These are phyloP conservation scores for Zygosaccharomyces sapae DNA, from an alignment of 1,139 yeast genomes.

Conservation along the genomic window DNA sequence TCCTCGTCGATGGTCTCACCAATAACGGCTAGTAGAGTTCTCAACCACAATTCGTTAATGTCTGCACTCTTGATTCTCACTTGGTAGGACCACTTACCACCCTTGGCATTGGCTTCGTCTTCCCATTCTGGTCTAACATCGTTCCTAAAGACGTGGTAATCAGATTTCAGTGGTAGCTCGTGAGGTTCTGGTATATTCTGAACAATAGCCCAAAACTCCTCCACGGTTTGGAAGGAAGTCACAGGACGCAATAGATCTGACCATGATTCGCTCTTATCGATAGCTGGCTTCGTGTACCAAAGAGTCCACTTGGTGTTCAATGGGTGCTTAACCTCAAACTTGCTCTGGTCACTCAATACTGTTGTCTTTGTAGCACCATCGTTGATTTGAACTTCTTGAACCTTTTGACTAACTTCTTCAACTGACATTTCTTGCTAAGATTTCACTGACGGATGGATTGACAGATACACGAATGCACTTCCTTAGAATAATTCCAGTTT, in stretches of 20 bases:
- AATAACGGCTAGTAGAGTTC: slow-evolving; percentile 83
- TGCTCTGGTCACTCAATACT: slow-evolving; percentile 31
- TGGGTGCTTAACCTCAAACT: slow-evolving; percentile 62
- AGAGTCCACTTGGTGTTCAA: slow-evolving; percentile 91
- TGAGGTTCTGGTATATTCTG: slow-evolving; percentile 91
- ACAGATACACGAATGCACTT: too few species aligned
- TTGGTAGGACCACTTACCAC: slow-evolving; percentile 92
- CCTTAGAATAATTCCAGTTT: too few species aligned
- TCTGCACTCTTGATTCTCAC: slow-evolving; percentile 61
- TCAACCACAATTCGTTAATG: slow-evolving; percentile 89
- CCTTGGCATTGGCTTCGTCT: slow-evolving; percentile 77
- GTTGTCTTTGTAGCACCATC: slow-evolving; percentile 26
- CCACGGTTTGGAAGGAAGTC: slow-evolving; percentile 86
- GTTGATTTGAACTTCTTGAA: slow-evolving; percentile 30
- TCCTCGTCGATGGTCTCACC: slow-evolving; percentile 90
- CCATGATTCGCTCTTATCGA: slow-evolving; percentile 81
- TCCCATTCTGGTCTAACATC: slow-evolving; percentile 99
- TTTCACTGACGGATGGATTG: background rate
- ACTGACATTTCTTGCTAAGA: slow-evolving; percentile 31
- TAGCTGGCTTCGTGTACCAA: slow-evolving; percentile 96
- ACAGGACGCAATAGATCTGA: slow-evolving; percentile 89
- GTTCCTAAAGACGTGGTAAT: slow-evolving; percentile 91
- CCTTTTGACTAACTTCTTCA: slow-evolving; percentile 36
- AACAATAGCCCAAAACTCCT: slow-evolving; percentile 98
- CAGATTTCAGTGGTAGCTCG: slow-evolving; percentile 88